These are phyloP conservation scores for Akebia trifoliata DNA, from an alignment of 164 flowering plant genomes.

Conservation along the genomic window DNA sequence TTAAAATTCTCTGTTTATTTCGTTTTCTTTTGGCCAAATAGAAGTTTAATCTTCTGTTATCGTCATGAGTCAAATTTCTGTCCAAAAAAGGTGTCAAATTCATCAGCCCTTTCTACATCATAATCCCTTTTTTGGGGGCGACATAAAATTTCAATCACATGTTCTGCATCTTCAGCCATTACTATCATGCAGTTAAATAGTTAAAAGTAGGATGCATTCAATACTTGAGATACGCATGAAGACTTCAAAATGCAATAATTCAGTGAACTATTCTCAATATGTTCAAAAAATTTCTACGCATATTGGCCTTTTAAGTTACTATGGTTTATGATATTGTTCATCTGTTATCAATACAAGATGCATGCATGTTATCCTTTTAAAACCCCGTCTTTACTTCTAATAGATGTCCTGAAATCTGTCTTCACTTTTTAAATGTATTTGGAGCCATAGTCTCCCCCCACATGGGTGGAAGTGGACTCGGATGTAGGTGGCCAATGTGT, in stretches of 20 bases:
- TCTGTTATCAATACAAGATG: background rate
- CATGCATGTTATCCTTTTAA: background rate
- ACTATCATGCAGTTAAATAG: conserved; percentile 22
- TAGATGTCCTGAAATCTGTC: background rate
- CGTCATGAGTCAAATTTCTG: conserved; percentile 11
- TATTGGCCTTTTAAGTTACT: background rate
- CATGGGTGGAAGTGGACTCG: background rate
- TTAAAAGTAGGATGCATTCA: conserved; percentile 15
- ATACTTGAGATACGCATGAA: conserved; percentile 26
- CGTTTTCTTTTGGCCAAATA: conserved; percentile 10
- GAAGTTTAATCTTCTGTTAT: conserved; percentile 9
- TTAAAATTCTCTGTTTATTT: conserved; percentile 2
- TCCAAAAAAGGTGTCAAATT: conserved; percentile 11
- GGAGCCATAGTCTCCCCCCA: background rate
- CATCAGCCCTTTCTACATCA: background rate
- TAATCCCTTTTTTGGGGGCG: conserved; percentile 25
- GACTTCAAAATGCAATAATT: conserved; percentile 15
- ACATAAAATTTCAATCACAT: too few species aligned
- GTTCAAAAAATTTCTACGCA: background rate
- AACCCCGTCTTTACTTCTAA: background rate
- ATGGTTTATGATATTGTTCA: background rate
- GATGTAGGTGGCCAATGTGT: too few species aligned
- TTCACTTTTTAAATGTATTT: background rate
- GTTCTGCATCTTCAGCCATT: conserved; percentile 21
- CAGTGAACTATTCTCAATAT: conserved; percentile 10